These are phyloP conservation scores for Rhizophagus clarus DNA, from an alignment of 192 early-diverging fungal species.

Conservation along the genomic window DNA sequence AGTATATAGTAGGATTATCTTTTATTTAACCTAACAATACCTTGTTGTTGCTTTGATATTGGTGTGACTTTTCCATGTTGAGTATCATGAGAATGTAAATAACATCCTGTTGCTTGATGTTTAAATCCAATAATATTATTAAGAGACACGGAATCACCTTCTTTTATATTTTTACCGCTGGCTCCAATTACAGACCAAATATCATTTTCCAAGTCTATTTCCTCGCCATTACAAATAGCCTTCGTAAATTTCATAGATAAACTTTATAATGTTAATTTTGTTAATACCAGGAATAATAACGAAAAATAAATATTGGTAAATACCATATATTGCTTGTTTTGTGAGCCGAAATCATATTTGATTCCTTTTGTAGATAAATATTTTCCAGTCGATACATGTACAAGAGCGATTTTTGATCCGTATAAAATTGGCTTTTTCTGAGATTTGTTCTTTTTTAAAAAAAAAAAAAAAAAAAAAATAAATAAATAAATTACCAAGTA, in stretches of 20 bases:
- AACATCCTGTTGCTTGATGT: neutral
- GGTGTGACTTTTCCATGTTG: neutral
- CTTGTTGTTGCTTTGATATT: neutral
- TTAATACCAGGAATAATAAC: neutral
- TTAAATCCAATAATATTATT: constrained; percentile 3
- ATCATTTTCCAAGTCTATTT: neutral
- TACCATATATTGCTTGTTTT: constrained; percentile 8
- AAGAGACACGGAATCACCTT: neutral
- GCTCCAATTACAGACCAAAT: neutral
- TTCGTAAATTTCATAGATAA: too few relatives aligned
- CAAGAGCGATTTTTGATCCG: constrained; percentile 1
- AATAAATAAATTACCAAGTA: too few relatives aligned
- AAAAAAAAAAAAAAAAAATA: too few relatives aligned
- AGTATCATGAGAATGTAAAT: neutral
- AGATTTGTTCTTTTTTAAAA: neutral
- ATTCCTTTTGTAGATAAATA: neutral
- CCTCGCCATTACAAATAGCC: neutral
- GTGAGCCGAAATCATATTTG: neutral
- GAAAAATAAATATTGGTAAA: neutral
- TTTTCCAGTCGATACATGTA: constrained; percentile 1
- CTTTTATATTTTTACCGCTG: neutral
- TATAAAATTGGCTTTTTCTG: neutral
- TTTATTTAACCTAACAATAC: neutral
- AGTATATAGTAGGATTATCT: too few relatives aligned
- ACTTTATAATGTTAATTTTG: neutral